These are phyloP conservation scores for Diutina pseudorugosa DNA, from an alignment of 1,139 yeast species.

Conservation along the genomic window DNA sequence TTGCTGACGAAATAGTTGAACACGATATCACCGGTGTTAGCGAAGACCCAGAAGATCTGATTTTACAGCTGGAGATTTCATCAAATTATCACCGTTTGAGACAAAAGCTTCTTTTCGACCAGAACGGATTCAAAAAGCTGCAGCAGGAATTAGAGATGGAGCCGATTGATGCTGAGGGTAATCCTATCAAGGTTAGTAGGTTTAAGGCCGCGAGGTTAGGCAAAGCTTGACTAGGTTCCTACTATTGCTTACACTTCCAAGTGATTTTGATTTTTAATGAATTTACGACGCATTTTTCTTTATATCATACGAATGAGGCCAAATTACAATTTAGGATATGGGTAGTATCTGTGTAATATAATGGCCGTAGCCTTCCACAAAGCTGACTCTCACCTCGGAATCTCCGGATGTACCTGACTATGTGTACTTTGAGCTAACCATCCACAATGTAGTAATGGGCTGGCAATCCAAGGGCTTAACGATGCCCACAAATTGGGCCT, in stretches of 20 bases:
- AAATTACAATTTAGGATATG: too few species aligned
- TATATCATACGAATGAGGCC: too few species aligned
- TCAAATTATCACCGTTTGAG: conserved; percentile 48
- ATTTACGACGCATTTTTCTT: not conserved
- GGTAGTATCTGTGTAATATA: too few species aligned
- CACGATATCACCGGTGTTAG: not conserved
- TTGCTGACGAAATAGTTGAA: not conserved
- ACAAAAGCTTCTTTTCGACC: conserved; percentile 31
- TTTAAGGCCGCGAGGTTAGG: conserved; percentile 35
- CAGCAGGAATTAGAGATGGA: conserved; percentile 48
- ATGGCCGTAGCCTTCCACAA: too few species aligned
- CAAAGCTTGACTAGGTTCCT: not conserved
- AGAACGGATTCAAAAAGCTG: conserved; percentile 22
- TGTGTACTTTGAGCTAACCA: too few species aligned
- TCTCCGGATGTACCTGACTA: too few species aligned
- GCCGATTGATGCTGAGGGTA: conserved; percentile 60
- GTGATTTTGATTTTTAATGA: not conserved
- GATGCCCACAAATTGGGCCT: too few species aligned
- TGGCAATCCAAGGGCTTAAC: too few species aligned
- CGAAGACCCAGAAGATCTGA: conserved; percentile 4
- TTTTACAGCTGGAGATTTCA: conserved; percentile 11
- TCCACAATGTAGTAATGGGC: too few species aligned
- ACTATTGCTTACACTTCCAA: too few species aligned
- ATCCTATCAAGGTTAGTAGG: conserved; percentile 47
- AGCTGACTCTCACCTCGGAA: too few species aligned